A percentile compares a stretch with the other conserved stretches of the same genome.
Evolutionary conservation across 176 grass and related monocot genomes (phyloP).

Genomic region (Tillandsia fasciculata): DNA sequence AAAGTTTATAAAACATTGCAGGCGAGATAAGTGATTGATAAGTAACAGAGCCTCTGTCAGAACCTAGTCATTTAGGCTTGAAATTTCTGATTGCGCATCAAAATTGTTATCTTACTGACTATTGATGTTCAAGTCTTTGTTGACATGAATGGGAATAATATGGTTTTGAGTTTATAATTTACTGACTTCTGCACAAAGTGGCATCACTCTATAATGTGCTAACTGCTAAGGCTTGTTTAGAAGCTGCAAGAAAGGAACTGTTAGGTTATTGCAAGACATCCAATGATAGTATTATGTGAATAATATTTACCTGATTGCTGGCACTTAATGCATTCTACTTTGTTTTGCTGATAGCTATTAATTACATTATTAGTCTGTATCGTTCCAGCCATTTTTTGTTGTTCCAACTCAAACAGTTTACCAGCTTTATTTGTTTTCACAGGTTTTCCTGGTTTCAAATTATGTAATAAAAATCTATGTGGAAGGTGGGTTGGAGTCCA

Average conservation of each 20-base stretch:
- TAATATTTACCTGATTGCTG: background rate
- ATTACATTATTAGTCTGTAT: background rate
- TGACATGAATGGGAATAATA: background rate
- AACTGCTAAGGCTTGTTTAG: background rate
- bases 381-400: background rate
- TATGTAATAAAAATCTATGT: constrained; percentile 84
- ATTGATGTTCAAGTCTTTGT: no score
- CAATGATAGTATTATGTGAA: background rate
- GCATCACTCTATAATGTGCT: background rate
- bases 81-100: no score
- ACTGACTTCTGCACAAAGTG: background rate
- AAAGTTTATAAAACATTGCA: background rate
- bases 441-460: constrained; percentile 83
- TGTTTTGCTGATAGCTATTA: background rate
- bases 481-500: constrained; percentile 62
- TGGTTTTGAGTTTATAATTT: background rate
- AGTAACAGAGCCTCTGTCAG: no score
- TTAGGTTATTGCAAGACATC: background rate
- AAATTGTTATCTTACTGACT: no score
- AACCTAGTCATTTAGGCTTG: no score
- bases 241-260: background rate
- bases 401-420: background rate
- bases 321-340: background rate
- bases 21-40: background rate
- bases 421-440: constrained; percentile 11